A percentile compares a stretch with the other conserved stretches of the same genome.
These are phyloP conservation scores for Taiozyma sp. DNA, from an alignment of 1,139 yeast species.

Conservation along the genomic window DNA sequence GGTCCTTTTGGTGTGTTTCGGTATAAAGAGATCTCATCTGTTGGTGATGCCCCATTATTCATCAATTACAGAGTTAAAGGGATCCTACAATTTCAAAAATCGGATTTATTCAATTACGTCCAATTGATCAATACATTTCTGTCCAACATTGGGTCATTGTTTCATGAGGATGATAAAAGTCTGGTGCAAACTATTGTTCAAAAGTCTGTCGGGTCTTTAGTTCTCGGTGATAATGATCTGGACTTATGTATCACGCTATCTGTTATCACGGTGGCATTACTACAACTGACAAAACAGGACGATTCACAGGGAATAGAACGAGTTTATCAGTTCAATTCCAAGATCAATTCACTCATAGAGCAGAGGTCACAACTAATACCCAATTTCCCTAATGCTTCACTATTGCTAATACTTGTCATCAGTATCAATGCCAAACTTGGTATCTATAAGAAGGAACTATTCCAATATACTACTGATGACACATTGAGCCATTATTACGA, in stretches of 20 bases:
- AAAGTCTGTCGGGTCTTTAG: neutral
- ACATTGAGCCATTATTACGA: constrained; percentile 7
- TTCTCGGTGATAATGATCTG: neutral
- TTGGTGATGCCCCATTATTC: neutral
- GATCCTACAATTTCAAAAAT: neutral
- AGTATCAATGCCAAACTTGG: constrained; percentile 5
- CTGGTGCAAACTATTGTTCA: neutral
- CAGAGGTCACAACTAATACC: neutral
- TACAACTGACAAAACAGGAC: neutral
- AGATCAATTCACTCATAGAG: neutral
- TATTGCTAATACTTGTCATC: constrained; percentile 1
- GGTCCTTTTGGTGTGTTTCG: constrained; percentile 11
- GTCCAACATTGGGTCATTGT: neutral
- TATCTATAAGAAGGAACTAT: neutral
- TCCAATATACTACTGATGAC: neutral
- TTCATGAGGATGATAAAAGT: neutral
- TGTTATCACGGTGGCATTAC: neutral
- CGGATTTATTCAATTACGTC: constrained; percentile 1
- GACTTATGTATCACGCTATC: neutral
- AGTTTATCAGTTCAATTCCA: neutral
- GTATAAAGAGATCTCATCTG: neutral
- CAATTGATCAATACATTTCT: neutral
- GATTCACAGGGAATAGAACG: neutral
- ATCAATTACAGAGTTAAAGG: neutral
- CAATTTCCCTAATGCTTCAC: constrained; percentile 1